These are phyloP conservation scores for Epichloe festucae DNA, from an alignment of 2,329 filamentous ascomycete genomes.

Conservation along the genomic window DNA sequence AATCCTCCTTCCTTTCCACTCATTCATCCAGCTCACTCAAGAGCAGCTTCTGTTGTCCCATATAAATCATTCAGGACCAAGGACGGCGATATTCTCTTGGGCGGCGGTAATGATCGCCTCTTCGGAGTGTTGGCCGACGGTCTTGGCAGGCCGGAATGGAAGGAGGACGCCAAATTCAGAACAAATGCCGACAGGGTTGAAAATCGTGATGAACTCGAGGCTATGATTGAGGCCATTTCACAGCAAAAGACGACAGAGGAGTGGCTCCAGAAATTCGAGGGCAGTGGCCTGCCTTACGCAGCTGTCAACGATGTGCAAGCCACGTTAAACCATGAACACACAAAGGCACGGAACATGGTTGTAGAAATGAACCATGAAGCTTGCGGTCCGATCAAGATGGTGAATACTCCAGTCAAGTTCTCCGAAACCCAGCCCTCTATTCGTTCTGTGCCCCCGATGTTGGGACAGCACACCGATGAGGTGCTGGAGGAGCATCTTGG, in stretches of 20 bases:
- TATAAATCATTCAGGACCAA: conserved; percentile 74
- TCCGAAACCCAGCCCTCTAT: conserved; percentile 69
- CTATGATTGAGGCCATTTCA: conserved; percentile 64
- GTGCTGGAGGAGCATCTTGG: conserved; percentile 53
- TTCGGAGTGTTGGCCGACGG: conserved; percentile 52
- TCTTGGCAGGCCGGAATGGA: conserved; percentile 46
- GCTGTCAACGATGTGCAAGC: conserved; percentile 87
- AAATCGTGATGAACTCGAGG: conserved; percentile 66
- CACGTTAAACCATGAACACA: conserved; percentile 75
- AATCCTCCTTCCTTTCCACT: neutral
- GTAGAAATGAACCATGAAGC: conserved; percentile 69
- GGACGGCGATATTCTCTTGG: conserved; percentile 57
- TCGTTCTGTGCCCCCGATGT: conserved; percentile 63
- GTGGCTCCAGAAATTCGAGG: conserved; percentile 78
- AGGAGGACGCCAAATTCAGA: conserved; percentile 42
- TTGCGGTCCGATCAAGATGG: conserved; percentile 77
- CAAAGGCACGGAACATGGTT: conserved; percentile 77
- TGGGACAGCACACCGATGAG: conserved; percentile 80
- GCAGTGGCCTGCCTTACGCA: conserved; percentile 83
- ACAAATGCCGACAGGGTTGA: conserved; percentile 51
- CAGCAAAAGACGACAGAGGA: conserved; percentile 67
- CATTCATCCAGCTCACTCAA: neutral
- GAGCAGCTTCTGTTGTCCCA: conserved; percentile 80
- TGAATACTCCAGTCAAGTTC: conserved; percentile 92
- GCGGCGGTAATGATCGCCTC: conserved; percentile 59